Base-by-base conservation (phyloP, 768 basidiomycete genomes). In the Boletellus ananiceps region DNA sequence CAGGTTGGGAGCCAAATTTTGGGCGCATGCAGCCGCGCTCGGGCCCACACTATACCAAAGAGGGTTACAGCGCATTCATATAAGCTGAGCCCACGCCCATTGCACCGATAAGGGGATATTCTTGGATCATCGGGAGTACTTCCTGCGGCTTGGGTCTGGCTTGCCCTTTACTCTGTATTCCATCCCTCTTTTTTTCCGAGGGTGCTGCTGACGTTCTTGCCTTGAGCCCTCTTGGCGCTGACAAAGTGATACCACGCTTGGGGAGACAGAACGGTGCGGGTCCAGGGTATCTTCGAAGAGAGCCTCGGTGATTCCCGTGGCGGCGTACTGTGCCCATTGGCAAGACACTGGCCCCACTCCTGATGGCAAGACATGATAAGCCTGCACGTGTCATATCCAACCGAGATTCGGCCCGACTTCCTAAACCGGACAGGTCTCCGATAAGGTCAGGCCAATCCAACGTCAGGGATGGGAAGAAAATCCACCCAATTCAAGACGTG, bases 91-190 rank as follows among this genome's bases (percentile, higher is more conserved):
- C 44, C 44, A 49, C 25, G 47, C 19, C 38, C 58, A 43, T 27
- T 38, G 51, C 12, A n/a, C 36, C 32, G 58, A 61, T 57, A 57
- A 61, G 39, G 35, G 58, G 19, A 47, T 61, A 60, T 60, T 61
- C 55, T 54, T 57, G 55, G 55, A 41, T 21, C 40, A 27, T 27
- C 29, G 21, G 45, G 40, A 19, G 5, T 3, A 19, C 29, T 31
- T 21, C 34, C 34, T 18, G 12, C 32, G 36, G 8, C 8, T 18
- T 33, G 40, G 32, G 8, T 27, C 27, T 27, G 27, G 4, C 27
- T 27, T 27, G 27, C 27, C 27, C 8, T 27, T 27, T 2, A 27
- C 27, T 27, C 27, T 27, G 27, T 27, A 4, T 27, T 6, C 27
- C 27, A 27, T 9, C 7, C 14, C 15, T 29, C 15, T 36, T 23